Percentiles rank a stretch among this genome's conserved stretches.
These are phyloP conservation scores for Quercus berberidifolia DNA, from an alignment of 306 rosid species.

Conservation along the genomic window DNA sequence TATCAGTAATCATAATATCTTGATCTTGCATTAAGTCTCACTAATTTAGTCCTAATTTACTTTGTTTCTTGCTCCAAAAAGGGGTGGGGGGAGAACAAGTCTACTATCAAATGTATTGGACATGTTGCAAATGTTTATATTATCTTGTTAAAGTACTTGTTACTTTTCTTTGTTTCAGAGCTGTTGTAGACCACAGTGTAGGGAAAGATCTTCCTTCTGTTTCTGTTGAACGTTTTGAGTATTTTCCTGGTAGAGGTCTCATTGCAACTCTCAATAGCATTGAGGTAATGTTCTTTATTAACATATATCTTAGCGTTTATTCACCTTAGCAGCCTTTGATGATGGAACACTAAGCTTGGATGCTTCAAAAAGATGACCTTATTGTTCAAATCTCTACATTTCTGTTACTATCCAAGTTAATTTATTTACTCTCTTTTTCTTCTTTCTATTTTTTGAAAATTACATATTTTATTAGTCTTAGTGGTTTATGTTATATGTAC, in stretches of 20 bases:
- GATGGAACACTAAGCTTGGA: not conserved
- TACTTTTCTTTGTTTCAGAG: slow-evolving; percentile 51
- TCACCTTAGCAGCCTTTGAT: not conserved
- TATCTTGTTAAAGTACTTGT: slow-evolving; percentile 1
- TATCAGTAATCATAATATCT: not conserved
- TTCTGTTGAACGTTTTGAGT: slow-evolving; percentile 88
- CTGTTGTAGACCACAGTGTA: slow-evolving; percentile 92
- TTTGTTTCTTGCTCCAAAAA: not conserved
- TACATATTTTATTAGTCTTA: not conserved
- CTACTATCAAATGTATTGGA: slow-evolving; percentile 11
- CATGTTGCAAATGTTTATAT: slow-evolving; percentile 14
- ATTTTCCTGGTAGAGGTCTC: slow-evolving; percentile 96
- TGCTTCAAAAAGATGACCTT: slow-evolving; percentile 13
- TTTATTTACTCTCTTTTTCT: not conserved
- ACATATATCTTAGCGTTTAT: not conserved
- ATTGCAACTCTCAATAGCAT: slow-evolving; percentile 73
- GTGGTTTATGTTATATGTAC: not conserved
- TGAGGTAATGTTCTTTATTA: slow-evolving; percentile 43
- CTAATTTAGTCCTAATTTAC: not conserved
- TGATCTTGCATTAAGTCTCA: not conserved
- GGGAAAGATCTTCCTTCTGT: slow-evolving; percentile 95
- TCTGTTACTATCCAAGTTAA: not conserved
- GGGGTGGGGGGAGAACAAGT: not conserved
- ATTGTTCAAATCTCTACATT: not conserved
- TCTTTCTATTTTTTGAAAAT: not conserved